Evolutionary conservation across 257 asterid genomes (phyloP), one percentile per base, ranked within the genome.

Genomic region (Solanum dulcamara): DNA sequence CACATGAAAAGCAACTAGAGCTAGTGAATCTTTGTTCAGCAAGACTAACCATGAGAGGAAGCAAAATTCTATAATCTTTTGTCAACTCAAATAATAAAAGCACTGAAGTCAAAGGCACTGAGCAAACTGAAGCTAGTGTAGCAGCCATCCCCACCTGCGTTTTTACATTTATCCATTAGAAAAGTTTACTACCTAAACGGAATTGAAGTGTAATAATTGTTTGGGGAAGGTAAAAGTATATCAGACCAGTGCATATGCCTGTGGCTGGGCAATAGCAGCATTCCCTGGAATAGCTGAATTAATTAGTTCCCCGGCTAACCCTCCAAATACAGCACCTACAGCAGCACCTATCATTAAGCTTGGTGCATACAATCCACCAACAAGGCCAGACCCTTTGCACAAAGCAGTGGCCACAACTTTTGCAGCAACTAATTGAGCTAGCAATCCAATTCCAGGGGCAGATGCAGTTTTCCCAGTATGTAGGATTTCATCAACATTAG

Each of bases 81-180:
- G 98, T 97, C 91, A 97, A 90, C 91, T 97, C 99, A 89, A 97
- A 97, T 89, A 97, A 94, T 57, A 97, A 95, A 83, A 97, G 95
- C 86, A 95, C 95, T 20, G 99, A 97, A 51, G 99, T 95, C 87
- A 97, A 91, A 85, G 99, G 99, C 18, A 97, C 99, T 60, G 98
- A 97, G 90, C 98, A 95, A 79, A 92, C 97, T 42, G 98, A 95
- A 82, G 98, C 99, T 86, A 97, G 86, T 57, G 99, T 97, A 87
- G 99, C 99, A 87, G 99, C 99, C 99, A 97, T 97, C 66, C 99
- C 99, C 87, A 97, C 98, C 99, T 97, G 92, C 92, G 89, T 48
- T 68, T 64, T 77, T 81, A 83, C 60, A 81, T 30, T 46, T 60
- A 66, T 72, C 66, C 81, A 30, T 83, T 72, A 79, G 57, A 26